Evolutionary conservation across 345 rosid species (phyloP), one percentile per base, ranked within the genome.

Genomic region (Pugionium cornutum): DNA sequence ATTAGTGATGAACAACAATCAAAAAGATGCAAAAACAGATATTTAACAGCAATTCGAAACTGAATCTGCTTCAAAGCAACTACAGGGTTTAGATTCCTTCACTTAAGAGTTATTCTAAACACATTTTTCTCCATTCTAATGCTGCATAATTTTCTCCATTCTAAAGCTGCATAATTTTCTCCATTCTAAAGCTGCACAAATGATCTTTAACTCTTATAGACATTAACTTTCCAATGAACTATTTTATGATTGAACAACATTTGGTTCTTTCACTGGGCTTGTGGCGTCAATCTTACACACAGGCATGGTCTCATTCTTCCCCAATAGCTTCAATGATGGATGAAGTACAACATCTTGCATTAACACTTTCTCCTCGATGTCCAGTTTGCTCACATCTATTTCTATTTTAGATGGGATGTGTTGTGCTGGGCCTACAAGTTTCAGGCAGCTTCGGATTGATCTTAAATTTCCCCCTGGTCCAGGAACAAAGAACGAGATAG

Each of bases 371-470:
- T 88, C 97, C 54, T 77, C 97, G 34, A 86, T 74, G 68, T 89
- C 97, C 30, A 94, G 84, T 18, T 78, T 83, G 80, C 99, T 86
- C 58, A 90, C 76, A 26, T 94, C 99, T 49, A 90, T 86, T 78
- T 94, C 92, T 9, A 94, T 77, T 74, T 89, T 86, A 4, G 81
- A 80, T 59, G 97, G 97, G 58, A 94, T 82, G 70, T 78, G 83
- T 60, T 88, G 96, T 0, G 95, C 89, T 27, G 86, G 86, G 58
- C 92, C 83, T 18, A 81, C 62, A 66, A 75, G 84, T 48, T 74
- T 88, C 53, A 94, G 55, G 58, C 65, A 73, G 52, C 66, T 71
- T 69, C 95, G 79, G 63, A 89, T 69, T 68, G 54, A 62, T 61
- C 72, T 79, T 48, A 94, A 68, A 67, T 64, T 62, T 6, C 97